Base-by-base conservation (phyloP, 495 filamentous ascomycete genomes). In the Daldinia caldariorum region DNA sequence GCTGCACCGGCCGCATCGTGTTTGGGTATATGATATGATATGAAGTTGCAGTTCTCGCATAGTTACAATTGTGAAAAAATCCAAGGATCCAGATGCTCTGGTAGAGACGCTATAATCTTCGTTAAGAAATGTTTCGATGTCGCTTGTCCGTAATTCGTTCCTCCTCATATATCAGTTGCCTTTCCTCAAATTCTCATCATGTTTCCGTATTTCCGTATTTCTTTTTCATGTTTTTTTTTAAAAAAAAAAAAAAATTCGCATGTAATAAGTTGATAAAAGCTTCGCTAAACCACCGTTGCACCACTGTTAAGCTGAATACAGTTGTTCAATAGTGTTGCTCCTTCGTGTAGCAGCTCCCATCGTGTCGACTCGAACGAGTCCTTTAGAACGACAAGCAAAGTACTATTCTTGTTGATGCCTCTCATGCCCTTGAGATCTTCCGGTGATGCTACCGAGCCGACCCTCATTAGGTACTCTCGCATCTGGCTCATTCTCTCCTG, bases 271-370 rank as follows among this genome's bases (percentile, higher is more conserved):
- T 26, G 26, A 26, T 26, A 26, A 26, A 26, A 3, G 41, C 14
- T 61, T 50, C 22, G 20, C 50, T 72, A 66, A 37, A 55, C 35
- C 35, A 77, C 67, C 32, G 62, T 73, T 59, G 72, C 67, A 4
- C 83, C 83, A 12, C 78, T 73, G 55, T 85, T 85, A 26, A 87
- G 75, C 63, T 79, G 72, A 60, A 96, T 90, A 76, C 93, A 97
- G 75, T 93, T 94, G 57, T 84, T 86, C 74, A 99, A 79, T 70
- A 97, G 79, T 47, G 86, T 89, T 54, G 89, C 89, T 50, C 93
- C 95, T 78, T 99, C 95, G 55, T 92, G 88, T 60, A 97, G 81
- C 67, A 99, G 78, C 80, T 98, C 94, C 95, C 95, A 99, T 60
- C 94, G 84, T 41, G 94, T 90, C 73, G 89, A 88, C 61, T 84